Conservation (phyloP, 495 filamentous ascomycete species). For the Aspergillus affinis region DNA sequence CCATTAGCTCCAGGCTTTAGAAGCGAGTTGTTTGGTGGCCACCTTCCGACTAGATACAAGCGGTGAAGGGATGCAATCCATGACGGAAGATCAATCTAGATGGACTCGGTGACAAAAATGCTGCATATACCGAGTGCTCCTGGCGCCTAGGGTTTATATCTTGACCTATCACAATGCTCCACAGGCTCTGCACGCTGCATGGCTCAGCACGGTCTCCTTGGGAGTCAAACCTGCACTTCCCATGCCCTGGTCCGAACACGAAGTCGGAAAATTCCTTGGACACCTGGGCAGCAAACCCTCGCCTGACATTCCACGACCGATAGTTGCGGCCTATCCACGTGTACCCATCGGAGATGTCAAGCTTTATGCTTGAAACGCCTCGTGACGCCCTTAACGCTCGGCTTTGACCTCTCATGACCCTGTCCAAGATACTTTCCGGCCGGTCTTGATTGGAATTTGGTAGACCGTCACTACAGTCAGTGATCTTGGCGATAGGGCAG, state of each 20-base stretch:
- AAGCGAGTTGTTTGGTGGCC: not conserved
- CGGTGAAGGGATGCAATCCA: not conserved
- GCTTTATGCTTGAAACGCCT: conserved; percentile 1
- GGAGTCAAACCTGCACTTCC: not conserved
- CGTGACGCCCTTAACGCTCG: not conserved
- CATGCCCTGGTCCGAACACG: not conserved
- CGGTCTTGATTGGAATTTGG: not conserved
- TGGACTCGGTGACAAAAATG: not conserved
- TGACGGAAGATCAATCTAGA: not conserved
- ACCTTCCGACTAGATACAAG: not conserved
- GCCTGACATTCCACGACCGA: not conserved
- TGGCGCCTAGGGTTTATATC: not conserved
- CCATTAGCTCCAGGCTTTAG: not conserved
- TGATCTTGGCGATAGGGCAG: conserved; percentile 2
- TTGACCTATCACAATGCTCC: not conserved
- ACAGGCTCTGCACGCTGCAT: not conserved
- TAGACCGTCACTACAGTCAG: not conserved
- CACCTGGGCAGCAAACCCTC: conserved; percentile 5
- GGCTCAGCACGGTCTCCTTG: not conserved
- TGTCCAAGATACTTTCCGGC: not conserved
- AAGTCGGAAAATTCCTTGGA: not conserved
- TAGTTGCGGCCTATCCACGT: conserved; percentile 1
- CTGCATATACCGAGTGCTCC: not conserved
- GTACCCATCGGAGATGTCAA: conserved; percentile 5
- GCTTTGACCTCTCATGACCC: conserved; percentile 7